phyloP scores from a whole-genome alignment of 2,329 filamentous ascomycete genomes.

The Trichoderma endophyticum region DNA sequence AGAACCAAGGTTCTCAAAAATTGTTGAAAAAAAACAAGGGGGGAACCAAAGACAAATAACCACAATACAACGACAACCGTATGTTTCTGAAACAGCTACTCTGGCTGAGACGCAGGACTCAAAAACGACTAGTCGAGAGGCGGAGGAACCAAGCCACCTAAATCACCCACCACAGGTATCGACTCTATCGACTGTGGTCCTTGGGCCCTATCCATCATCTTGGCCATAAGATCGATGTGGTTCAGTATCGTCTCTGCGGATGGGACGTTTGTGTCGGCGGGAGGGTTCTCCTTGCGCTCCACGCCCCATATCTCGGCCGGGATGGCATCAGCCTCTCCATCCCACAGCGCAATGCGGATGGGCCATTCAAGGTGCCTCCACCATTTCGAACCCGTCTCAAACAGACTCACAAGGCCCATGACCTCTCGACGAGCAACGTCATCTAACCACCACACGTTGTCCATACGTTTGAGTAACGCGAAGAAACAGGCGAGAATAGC shows the following conservation, averaged over 20 bases:
- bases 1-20: background rate
- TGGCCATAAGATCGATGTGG: conserved; percentile 41
- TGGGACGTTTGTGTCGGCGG: conserved; percentile 31
- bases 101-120: background rate
- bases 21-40: background rate
- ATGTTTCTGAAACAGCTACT: background rate
- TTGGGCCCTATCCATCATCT: conserved; percentile 32
- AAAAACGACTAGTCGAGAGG: conserved; percentile 32
- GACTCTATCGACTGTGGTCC: conserved; percentile 28
- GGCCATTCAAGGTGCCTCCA: conserved; percentile 62
- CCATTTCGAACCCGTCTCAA: conserved; percentile 57
- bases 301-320: conserved; percentile 57
- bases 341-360: conserved; percentile 56
- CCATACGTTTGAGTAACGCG: conserved; percentile 59
- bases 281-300: conserved; percentile 42
- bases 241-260: conserved; percentile 37
- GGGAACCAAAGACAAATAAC: background rate
- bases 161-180: conserved; percentile 32
- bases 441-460: conserved; percentile 66
- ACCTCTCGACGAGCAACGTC: conserved; percentile 65
- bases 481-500: conserved; percentile 66
- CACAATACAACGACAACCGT: background rate
- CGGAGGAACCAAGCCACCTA: conserved; percentile 29
- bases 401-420: conserved; percentile 58
- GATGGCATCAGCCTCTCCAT: conserved; percentile 46